Base-by-base conservation (phyloP, 495 filamentous ascomycete genomes). In the Trichoderma asperelloides region DNA sequence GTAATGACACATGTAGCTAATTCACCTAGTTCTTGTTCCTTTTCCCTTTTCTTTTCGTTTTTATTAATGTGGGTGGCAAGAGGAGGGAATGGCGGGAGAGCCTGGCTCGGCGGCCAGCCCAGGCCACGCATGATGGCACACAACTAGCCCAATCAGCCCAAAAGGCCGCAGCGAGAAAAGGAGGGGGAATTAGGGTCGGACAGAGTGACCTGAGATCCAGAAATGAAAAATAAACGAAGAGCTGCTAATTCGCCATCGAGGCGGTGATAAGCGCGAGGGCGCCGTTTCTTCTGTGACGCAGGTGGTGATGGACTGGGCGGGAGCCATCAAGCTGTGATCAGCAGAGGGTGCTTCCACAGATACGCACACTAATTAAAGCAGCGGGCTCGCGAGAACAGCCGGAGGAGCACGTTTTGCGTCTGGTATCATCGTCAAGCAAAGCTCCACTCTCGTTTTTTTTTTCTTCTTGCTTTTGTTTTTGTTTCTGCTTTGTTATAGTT, bases 41-140 rank as follows among this genome's bases (percentile, higher is more conserved):
- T n/a, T 51, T n/a, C 4, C 18, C 43, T 18, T n/a, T n/a, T 47
- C 2, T 12, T 3, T 47, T 47, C 13, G 4, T 16, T 60, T 30
- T 15, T 11, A 27, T 28, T 60, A 30, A 60, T 47, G 55, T 60
- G 55, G 55, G 55, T 60, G 55, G 55, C 55, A 18, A 60, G 55
- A 60, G 55, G 30, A 28, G 23, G 55, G 25, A 60, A 60, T 60
- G 55, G n/a, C 55, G 55, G 55, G 27, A 60, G 55, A 60, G 55
- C 55, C 23, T 60, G 55, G 55, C 55, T 60, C 27, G 55, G 25
- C n/a, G 33, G 33, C 25, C 55, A 60, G 55, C 55, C 55, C 55
- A 60, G 55, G 55, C 55, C 55, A 60, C 23, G 55, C 55, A 60
- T 60, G 12, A 60, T 60, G 27, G 55, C 55, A 60, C 55, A 60